Base-by-base conservation (phyloP, 2,329 filamentous ascomycete genomes). In the Penicillium glabrum region DNA sequence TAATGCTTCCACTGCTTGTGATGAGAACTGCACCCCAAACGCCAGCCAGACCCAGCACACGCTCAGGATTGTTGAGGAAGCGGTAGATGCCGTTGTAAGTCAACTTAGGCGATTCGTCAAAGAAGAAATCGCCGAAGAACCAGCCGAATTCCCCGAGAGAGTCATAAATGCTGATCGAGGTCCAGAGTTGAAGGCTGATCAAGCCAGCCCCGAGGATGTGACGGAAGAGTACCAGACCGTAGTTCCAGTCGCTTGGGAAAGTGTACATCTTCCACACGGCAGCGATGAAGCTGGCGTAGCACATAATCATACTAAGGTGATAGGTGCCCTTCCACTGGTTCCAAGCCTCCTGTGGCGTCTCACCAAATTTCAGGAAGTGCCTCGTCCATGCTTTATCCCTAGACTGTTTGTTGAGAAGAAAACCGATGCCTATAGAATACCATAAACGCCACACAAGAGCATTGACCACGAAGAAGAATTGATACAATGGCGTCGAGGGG, bases 121-220 rank as follows among this genome's bases (percentile, higher is more conserved):
- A 97, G 82, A 99, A 98, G 80, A 98, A 99, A 72, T 99, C 95
- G 19, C 95, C 95, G 70, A 93, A 98, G 80, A 98, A 98, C 93
- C 93, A 99, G 67, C 95, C 95, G 69, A 98, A 99, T 70, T 99
- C 95, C 55, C 95, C 95, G 0, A 99, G 85, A 2, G 91, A 96
- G 50, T 97, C 92, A 73, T 98, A 96, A 64, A 98, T 93, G 73
- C 92, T 97, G 62, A 90, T 81, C 1, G 91, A 89, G 1, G 93
- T 96, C 95, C 95, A 99, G 19, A 96, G 76, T 69, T 99, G 95
- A 50, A 99, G 82, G 11, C 89, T 87, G 57, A 98, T 86, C 61
- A 98, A 80, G 51, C 89, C 86, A 49, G 84, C 81, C 44, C 95
- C 95, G 33, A 98, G 72, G 26, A 97, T 90, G 69, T 98, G 95